Base-by-base conservation (phyloP, 2,329 filamentous ascomycete species). In the Fusarium sp. region DNA sequence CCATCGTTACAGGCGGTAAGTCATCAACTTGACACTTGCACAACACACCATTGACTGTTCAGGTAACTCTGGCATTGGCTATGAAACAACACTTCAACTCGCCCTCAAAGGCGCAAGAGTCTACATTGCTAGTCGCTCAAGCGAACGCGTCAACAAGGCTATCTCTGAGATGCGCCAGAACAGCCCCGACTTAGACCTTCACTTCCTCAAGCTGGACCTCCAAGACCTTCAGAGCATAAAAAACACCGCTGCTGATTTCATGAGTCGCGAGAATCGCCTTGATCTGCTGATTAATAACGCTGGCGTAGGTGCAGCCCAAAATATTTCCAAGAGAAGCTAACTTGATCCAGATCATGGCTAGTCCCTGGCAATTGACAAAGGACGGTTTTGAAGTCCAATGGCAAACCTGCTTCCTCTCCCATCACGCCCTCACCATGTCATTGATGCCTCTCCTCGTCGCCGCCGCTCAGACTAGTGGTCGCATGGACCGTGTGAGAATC, bases 41-140 rank as follows among this genome's bases (percentile, higher is more conserved):
- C 2, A 1, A 1, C 14, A 1, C 6, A 0, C 8, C 22, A 3
- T 26, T 56, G 22, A 63, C 8, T 3, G 5, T 1, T 0, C 0
- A 74, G 76, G 76, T 1, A 77, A 78, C 44, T 70, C 69, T 6
- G 77, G 77, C 2, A 72, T 78, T 24, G 77, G 75, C 9, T 78
- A 72, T 42, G 75, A 78, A 35, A 78, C 74, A 15, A 59, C 74
- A 5, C 62, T 71, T 0, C 72, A 78, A 20, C 72, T 78, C 8
- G 77, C 75, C 24, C 60, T 73, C 5, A 63, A 58, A 4, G 68
- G 67, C 3, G 77, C 77, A 0, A 57, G 76, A 28, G 74, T 78
- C 1, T 78, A 78, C 60, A 73, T 78, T 26, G 72, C 77, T 11
- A 69, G 67, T 10, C 66, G 77, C 6, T 78, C 77, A 11, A 57